Base-by-base conservation (phyloP, 768 basidiomycete species). In the Phaeotremella fagi region DNA sequence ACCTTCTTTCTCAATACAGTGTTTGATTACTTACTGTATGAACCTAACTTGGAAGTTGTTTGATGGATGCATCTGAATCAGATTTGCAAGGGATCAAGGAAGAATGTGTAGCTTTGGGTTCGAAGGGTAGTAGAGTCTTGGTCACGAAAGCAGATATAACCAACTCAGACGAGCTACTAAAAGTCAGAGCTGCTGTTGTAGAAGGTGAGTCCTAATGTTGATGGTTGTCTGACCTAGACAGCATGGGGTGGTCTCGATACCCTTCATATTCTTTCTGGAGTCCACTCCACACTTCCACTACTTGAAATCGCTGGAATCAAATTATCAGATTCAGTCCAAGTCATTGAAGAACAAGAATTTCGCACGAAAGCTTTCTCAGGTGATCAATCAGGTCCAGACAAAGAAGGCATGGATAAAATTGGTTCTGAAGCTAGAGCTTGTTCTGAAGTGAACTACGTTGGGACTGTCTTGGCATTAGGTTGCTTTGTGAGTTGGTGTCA, bases 241-340 rank as follows among this genome's bases (percentile, higher is more conserved):
- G 90, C 78, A 60, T 91, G 89, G 88, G 77, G 75, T 1, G 87
- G 89, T 15, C 60, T 92, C 1, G 90, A 94, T 71, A 94, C 90
- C 0, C 68, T 94, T 4, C 76, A 90, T 27, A 81, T 94, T 29
- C 80, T 82, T 27, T 89, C 90, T 2, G 91, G 91, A 3, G 86
- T 91, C 0, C 88, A 87, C 0, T 84, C 89, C 11, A 77, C 90
- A 2, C 82, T 81, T 48, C 86, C 90, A 0, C 76, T 94, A 23
- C 78, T 91, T 72, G 80, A 82, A 2, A 74, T 88, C 9, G 85
- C 87, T 15, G 85, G 84, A 4, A 42, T 53, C 24, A 33, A 25
- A 3, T 38, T 47, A 41, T 80, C 33, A 18, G 22, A 41, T 22
- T n/a, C n/a, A n/a, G n/a, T n/a, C n/a, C n/a, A n/a, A n/a, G n/a